Percentiles rank a stretch among this genome's conserved stretches.
Evolutionary conservation across 495 filamentous ascomycete species (phyloP).

Genomic region (Aspergillus cristatus): DNA sequence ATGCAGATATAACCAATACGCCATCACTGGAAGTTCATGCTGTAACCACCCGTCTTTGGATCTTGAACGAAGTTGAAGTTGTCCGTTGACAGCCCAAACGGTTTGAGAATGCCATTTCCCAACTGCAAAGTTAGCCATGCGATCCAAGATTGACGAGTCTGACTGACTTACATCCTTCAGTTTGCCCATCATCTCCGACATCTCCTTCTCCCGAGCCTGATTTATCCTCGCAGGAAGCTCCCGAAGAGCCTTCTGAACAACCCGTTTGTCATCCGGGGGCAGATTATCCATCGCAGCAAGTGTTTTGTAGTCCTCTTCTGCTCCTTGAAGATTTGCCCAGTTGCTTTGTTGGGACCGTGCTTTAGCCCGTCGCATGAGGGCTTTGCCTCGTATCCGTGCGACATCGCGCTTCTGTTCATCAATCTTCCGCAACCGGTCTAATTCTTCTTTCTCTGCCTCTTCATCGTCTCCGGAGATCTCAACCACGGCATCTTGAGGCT

Average conservation of each 20-base stretch:
- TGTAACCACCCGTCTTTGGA: slow-evolving; percentile 82
- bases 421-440: slow-evolving; percentile 38
- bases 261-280: slow-evolving; percentile 50
- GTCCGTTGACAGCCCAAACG: slow-evolving; percentile 86
- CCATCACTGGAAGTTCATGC: slow-evolving; percentile 67
- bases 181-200: slow-evolving; percentile 94
- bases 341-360: slow-evolving; percentile 60
- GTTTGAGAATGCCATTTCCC: slow-evolving; percentile 84
- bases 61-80: slow-evolving; percentile 93
- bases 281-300: slow-evolving; percentile 51
- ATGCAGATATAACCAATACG: no score
- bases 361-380: slow-evolving; percentile 74
- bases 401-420: slow-evolving; percentile 53
- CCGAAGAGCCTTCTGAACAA: slow-evolving; percentile 55
- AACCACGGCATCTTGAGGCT: slow-evolving; percentile 26
- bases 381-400: slow-evolving; percentile 71
- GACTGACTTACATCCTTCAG: slow-evolving; percentile 64
- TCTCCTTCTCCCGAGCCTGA: slow-evolving; percentile 72
- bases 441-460: slow-evolving; percentile 49
- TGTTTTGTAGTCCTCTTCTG: slow-evolving; percentile 64
- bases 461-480: slow-evolving; percentile 48
- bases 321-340: slow-evolving; percentile 76
- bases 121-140: slow-evolving; percentile 38
- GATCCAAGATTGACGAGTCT: not conserved
- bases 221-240: slow-evolving; percentile 58